phyloP scores from a whole-genome alignment of 2,329 filamentous ascomycete genomes.

The Cladosporium oxysporum region DNA sequence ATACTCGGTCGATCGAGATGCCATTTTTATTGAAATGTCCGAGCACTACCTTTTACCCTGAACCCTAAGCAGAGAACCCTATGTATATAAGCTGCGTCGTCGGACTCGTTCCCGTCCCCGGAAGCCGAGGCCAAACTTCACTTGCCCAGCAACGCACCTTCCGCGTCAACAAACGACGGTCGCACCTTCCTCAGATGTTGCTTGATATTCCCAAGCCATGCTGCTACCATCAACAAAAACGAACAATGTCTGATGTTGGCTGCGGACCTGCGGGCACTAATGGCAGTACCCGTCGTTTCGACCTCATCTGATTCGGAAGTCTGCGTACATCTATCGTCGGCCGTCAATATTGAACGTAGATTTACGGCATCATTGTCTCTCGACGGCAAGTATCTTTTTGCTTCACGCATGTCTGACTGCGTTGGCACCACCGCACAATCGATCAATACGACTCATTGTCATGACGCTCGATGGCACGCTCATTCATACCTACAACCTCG shows the following conservation, averaged over 20 bases:
- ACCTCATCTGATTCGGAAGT: background rate
- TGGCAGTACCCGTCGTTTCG: background rate
- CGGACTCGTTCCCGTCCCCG: background rate
- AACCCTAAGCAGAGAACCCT: background rate
- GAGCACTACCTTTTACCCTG: background rate
- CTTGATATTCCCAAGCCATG: background rate
- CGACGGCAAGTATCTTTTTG: background rate
- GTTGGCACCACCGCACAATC: background rate
- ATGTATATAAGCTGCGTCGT: background rate
- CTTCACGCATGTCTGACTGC: background rate
- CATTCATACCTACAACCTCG: background rate
- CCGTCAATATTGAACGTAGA: background rate
- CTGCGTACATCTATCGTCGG: background rate
- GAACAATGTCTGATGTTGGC: background rate
- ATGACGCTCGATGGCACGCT: background rate
- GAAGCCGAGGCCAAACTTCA: background rate
- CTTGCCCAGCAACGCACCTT: background rate
- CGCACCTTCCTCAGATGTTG: background rate
- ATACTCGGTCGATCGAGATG: background rate
- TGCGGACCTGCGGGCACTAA: background rate
- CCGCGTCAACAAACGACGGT: background rate
- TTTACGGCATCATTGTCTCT: background rate
- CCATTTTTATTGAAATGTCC: background rate
- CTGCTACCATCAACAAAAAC: background rate
- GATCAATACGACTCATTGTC: background rate